Base-by-base conservation (phyloP, 2,329 filamentous ascomycete genomes). In the Epichloe gansuensis region DNA sequence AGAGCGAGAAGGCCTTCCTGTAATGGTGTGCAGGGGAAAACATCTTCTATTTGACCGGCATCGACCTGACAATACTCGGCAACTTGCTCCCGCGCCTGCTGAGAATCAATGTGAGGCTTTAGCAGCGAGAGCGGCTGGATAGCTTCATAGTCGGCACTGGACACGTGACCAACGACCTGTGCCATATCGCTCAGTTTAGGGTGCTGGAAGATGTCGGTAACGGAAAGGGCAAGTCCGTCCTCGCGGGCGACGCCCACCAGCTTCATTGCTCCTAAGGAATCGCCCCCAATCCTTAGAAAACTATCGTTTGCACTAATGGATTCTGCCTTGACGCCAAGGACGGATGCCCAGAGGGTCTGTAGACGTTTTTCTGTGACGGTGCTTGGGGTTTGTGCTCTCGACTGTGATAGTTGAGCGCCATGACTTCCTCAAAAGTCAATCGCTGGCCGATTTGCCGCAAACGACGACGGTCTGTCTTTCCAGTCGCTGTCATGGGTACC, bases 261-360 rank as follows among this genome's bases (percentile, higher is more conserved):
- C 3, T 39, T 48, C 45, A 58, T 58, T 5, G 58, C 58, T 15
- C 48, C 54, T 39, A 63, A 57, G 12, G 60, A 62, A 75, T 81
- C 34, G 57, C 54, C 4, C 70, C 71, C 2, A 69, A 57, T 39
- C 13, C 51, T 39, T 9, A 57, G 17, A 28, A 60, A 59, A 35
- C 47, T 56, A 15, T 59, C 54, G 37, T 56, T 47, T 13, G 48
- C 46, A 11, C 52, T 52, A 28, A 61, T 60, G 12, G 47, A 50
- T 13, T 57, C 51, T 1, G 43, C 23, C 2, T 50, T 31, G 2
- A 57, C 34, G 8, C 34, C 45, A 12, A 60, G 51, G 8, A 59
- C 48, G 21, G 45, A 35, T 21, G 58, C 56, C 58, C 58, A 60
- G 2, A 60, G 39, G 9, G 9, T 17, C 39, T 55, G 53, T 5